phyloP scores from a whole-genome alignment of 2,329 filamentous ascomycete species.

The Xylariales sp. region DNA sequence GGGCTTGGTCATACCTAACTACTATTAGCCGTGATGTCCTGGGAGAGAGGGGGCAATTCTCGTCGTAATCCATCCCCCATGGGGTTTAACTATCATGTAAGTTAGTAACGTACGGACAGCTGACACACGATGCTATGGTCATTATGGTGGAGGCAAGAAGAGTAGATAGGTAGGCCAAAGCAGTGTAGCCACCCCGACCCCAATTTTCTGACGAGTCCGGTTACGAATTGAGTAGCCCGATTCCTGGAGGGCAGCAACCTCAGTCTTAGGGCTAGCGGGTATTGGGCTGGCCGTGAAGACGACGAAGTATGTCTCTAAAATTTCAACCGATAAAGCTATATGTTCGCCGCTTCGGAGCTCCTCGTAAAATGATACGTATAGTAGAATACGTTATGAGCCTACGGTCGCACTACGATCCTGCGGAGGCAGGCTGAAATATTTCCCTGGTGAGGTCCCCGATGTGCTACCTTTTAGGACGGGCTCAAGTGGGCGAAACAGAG shows the following conservation, averaged over 20 bases:
- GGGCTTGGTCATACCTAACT: conserved; percentile 19
- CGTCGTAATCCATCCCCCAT: conserved; percentile 27
- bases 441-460: conserved; percentile 11
- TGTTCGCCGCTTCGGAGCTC: not conserved
- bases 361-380: not conserved
- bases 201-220: conserved; percentile 9
- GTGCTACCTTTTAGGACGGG: not conserved
- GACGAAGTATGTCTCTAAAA: not conserved
- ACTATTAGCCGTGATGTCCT: conserved; percentile 14
- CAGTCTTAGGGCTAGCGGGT: not conserved
- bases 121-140: conserved; percentile 15
- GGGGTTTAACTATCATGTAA: conserved; percentile 19
- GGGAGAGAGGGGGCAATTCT: conserved; percentile 18
- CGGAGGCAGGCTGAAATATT: conserved; percentile 2
- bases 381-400: conserved; percentile 1
- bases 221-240: not conserved
- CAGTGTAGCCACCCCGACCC: conserved; percentile 11
- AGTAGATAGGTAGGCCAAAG: conserved; percentile 4
- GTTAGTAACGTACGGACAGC: conserved; percentile 15
- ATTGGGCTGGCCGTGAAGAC: not conserved
- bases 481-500: conserved; percentile 3
- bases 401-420: conserved; percentile 2
- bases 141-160: conserved; percentile 9
- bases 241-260: not conserved
- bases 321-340: not conserved